Evolutionary conservation across 1,139 yeast genomes (phyloP).

Genomic region (Torulaspora pretoriensis): DNA sequence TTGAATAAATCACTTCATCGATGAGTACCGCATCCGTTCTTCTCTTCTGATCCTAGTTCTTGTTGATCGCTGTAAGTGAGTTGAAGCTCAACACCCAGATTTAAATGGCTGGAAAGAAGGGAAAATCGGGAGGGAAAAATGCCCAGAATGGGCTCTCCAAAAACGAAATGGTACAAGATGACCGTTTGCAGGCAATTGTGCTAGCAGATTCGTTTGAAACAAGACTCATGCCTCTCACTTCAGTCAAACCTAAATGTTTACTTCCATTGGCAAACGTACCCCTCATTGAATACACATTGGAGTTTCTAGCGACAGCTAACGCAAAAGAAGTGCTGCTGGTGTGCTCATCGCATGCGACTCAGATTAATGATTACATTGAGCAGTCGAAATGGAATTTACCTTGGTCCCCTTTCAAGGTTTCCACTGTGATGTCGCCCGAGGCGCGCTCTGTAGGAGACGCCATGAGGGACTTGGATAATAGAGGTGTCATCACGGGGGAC

Average conservation of each 20-base stretch:
- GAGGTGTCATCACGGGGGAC: constrained; percentile 86
- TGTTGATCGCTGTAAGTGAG: neutral
- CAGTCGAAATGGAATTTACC: constrained; percentile 73
- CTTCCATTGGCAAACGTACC: constrained; percentile 92
- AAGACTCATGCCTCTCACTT: constrained; percentile 86
- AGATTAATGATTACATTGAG: constrained; percentile 76
- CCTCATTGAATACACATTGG: constrained; percentile 87
- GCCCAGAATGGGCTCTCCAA: constrained; percentile 42
- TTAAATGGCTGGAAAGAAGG: constrained; percentile 27
- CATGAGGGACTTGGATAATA: constrained; percentile 88
- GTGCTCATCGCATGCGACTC: constrained; percentile 88
- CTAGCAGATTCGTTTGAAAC: constrained; percentile 90
- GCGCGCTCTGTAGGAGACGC: constrained; percentile 94
- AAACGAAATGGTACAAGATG: constrained; percentile 59
- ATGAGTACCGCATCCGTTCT: neutral
- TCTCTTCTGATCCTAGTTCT: neutral
- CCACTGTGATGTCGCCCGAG: constrained; percentile 79
- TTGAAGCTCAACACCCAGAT: neutral
- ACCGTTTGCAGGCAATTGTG: constrained; percentile 86
- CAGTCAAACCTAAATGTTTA: constrained; percentile 80
- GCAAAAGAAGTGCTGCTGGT: constrained; percentile 85
- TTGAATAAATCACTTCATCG: neutral
- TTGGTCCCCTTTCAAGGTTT: constrained; percentile 74
- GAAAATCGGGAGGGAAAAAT: constrained; percentile 14
- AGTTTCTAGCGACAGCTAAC: constrained; percentile 85